Evolutionary conservation across 1,284 basidiomycete species (phyloP), one percentile per base, ranked within the genome.

Genomic region (Cutaneotrichosporon mucoides): DNA sequence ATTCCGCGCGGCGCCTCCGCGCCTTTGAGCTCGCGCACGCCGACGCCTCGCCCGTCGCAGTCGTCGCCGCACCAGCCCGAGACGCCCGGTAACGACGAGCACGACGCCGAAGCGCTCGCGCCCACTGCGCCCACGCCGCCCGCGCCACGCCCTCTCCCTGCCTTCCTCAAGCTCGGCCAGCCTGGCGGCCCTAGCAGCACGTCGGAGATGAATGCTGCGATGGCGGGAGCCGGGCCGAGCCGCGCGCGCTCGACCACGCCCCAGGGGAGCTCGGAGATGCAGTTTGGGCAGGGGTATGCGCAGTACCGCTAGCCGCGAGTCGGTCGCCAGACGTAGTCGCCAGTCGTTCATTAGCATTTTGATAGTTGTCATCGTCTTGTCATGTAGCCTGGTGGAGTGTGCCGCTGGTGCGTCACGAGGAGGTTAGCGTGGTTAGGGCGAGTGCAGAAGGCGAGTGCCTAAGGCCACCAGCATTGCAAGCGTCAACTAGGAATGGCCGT

Each of bases 121-220:
- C 36, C 53, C 13, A 15, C 60, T 4, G 47, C 57, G n/a, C 16
- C 57, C 10, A 50, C 54, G 4, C 35, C 54, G 15, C 56, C 41
- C 36, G 13, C 16, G 24, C 37, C 48, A 11, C 40, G 55, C 11
- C 33, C 43, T 1, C 55, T 59, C 2, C 63, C 63, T 1, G 55
- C 50, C 9, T 61, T 64, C 52, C 59, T 64, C 42, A 64, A 64
- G 51, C 38, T 57, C 41, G 55, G 53, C 37, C 48, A 46, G 41
- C 33, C 41, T 2, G 44, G 46, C 15, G 62, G 62, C 5, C 56
- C 59, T 9, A 53, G 49, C 38, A 53, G 50, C 35, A 61, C 62
- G 6, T 44, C 57, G 8, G 63, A 49, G 41, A 64, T 64, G 63
- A 64, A 61, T 47, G 59, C 55, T 7, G 63, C 57, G 6, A 64